Evolutionary conservation across 2,329 filamentous ascomycete species (phyloP).

Genomic region (Didymosphaeria variabile): DNA sequence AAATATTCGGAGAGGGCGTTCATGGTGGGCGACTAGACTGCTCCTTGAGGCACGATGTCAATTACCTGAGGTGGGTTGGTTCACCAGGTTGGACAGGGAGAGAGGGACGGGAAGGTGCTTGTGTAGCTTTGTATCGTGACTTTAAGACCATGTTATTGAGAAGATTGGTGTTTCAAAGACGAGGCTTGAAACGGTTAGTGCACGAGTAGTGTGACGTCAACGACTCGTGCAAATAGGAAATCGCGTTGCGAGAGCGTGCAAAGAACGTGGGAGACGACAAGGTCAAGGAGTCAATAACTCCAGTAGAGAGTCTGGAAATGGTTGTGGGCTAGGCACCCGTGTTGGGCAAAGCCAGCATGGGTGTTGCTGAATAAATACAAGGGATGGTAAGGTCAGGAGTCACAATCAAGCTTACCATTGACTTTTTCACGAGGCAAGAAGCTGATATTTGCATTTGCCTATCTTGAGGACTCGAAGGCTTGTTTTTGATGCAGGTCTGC

Average conservation of each 20-base stretch:
- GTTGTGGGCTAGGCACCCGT: too few species aligned
- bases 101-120: neutral
- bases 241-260: neutral
- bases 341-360: too few species aligned
- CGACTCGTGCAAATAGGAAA: conserved; percentile 21
- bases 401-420: neutral
- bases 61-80: neutral
- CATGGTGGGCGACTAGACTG: conserved; percentile 28
- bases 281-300: neutral
- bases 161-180: conserved; percentile 28
- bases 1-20: conserved; percentile 44
- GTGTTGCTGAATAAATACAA: too few species aligned
- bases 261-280: neutral
- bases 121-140: conserved; percentile 22
- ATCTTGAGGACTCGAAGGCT: neutral
- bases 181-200: conserved; percentile 29
- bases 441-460: neutral
- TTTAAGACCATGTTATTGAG: conserved; percentile 32
- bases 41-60: neutral
- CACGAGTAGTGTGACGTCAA: conserved; percentile 35
- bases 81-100: neutral
- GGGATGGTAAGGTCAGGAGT: neutral
- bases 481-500: neutral
- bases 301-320: too few species aligned
- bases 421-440: neutral